Conservation (phyloP, 139 green algal species). For the Volvox africanus region DNA sequence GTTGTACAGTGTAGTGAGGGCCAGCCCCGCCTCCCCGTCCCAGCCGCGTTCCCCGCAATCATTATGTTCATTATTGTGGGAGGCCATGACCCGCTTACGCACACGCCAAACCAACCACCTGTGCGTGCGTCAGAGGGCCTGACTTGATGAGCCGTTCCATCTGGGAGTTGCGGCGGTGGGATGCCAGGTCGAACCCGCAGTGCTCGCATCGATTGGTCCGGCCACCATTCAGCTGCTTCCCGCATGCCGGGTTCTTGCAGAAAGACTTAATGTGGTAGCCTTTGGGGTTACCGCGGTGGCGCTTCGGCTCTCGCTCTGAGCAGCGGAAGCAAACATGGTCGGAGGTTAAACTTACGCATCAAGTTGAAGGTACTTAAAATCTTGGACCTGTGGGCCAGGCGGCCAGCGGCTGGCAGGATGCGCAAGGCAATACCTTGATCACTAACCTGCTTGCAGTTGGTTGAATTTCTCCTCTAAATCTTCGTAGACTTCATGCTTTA, state of each 20-base stretch:
- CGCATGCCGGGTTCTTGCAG: slow-evolving; percentile 38
- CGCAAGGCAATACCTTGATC: background rate
- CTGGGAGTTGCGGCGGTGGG: slow-evolving; percentile 14
- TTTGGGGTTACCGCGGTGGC: slow-evolving; percentile 25
- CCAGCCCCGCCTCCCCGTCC: too few relatives aligned
- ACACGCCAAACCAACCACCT: background rate
- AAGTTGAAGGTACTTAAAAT: background rate
- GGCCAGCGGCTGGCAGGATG: background rate
- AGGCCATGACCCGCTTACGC: too few relatives aligned
- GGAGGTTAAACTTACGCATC: too few relatives aligned
- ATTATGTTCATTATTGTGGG: too few relatives aligned
- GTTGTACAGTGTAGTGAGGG: too few relatives aligned
- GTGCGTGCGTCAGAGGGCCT: background rate
- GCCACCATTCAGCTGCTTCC: slow-evolving; percentile 27
- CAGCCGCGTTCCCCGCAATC: too few relatives aligned
- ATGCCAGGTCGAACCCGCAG: slow-evolving; percentile 32
- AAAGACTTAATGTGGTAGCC: slow-evolving; percentile 33
- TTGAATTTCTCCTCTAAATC: slow-evolving; percentile 36
- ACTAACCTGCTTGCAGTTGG: slow-evolving; percentile 11
- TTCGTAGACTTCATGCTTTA: slow-evolving; percentile 35
- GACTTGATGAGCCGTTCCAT: slow-evolving; percentile 16
- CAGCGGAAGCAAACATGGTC: background rate
- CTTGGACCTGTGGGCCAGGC: background rate
- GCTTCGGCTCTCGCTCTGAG: slow-evolving; percentile 33
- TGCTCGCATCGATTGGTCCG: slow-evolving; percentile 31